Evolutionary conservation across 2,329 filamentous ascomycete genomes (phyloP).

Genomic region (Westerdykella aurantiaca): DNA sequence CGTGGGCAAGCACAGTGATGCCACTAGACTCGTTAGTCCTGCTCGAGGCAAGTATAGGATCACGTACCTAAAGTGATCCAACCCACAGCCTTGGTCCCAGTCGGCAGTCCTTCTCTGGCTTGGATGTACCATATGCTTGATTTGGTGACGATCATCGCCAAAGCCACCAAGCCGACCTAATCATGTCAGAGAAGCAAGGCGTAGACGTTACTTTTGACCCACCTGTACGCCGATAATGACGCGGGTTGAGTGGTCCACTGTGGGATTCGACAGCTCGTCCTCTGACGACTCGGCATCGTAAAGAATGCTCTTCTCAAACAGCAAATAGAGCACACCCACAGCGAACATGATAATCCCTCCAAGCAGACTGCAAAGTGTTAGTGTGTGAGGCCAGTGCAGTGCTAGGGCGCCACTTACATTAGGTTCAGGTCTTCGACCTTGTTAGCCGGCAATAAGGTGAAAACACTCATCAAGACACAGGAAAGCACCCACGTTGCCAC

Average conservation of each 20-base stretch:
- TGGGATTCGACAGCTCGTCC: slow-evolving; percentile 20
- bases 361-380: slow-evolving; percentile 51
- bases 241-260: slow-evolving; percentile 48
- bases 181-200: background rate
- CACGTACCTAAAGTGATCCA: slow-evolving; percentile 69
- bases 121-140: slow-evolving; percentile 82
- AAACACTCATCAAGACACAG: slow-evolving; percentile 79
- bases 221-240: slow-evolving; percentile 62
- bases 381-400: background rate
- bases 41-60: slow-evolving; percentile 1
- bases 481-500: slow-evolving; percentile 67
- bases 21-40: slow-evolving; percentile 46
- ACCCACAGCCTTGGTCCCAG: slow-evolving; percentile 81
- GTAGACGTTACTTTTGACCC: slow-evolving; percentile 15
- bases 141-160: slow-evolving; percentile 79
- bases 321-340: slow-evolving; percentile 70
- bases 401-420: slow-evolving; percentile 54
- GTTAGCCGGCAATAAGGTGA: slow-evolving; percentile 81
- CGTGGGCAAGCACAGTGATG: slow-evolving; percentile 72
- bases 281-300: slow-evolving; percentile 35
- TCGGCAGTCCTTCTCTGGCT: slow-evolving; percentile 74
- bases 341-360: slow-evolving; percentile 74
- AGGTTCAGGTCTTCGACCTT: slow-evolving; percentile 72
- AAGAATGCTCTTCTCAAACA: slow-evolving; percentile 65
- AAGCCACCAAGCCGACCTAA: slow-evolving; percentile 67